phyloP scores from a whole-genome alignment of 2,329 filamentous ascomycete genomes.

The Madurella mycetomatis region DNA sequence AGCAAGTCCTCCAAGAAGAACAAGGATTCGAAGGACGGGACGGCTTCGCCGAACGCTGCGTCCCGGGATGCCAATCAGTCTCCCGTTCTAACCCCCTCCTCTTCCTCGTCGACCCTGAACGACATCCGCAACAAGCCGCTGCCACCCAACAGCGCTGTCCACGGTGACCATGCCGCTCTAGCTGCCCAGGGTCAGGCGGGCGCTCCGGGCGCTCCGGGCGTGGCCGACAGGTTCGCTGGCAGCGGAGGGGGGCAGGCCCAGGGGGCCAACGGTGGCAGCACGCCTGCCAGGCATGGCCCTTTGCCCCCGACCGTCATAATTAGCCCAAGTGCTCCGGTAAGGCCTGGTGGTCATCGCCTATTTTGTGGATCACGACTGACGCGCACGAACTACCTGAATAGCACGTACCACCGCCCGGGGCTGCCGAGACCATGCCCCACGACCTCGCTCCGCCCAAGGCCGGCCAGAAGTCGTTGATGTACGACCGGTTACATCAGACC shows the following conservation, averaged over 20 bases:
- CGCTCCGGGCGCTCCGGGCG: constrained; percentile 30
- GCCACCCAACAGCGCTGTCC: constrained; percentile 50
- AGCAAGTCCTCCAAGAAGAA: constrained; percentile 79
- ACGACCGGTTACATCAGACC: constrained; percentile 84
- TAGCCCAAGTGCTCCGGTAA: constrained; percentile 87
- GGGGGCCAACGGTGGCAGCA: constrained; percentile 51
- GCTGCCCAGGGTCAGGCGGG: constrained; percentile 37
- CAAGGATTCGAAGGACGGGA: constrained; percentile 69
- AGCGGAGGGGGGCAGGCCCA: constrained; percentile 34
- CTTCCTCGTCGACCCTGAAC: constrained; percentile 81
- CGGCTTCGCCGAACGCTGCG: constrained; percentile 68
- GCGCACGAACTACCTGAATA: constrained; percentile 33
- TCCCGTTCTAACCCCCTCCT: constrained; percentile 71
- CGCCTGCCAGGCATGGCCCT: constrained; percentile 58
- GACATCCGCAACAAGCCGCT: constrained; percentile 81
- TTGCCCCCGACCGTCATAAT: constrained; percentile 87
- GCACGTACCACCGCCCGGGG: constrained; percentile 89
- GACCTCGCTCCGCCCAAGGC: constrained; percentile 92
- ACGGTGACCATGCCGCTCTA: constrained; percentile 38
- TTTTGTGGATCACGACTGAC: constrained; percentile 20
- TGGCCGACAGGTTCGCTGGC: constrained; percentile 34
- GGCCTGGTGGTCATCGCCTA: constrained; percentile 33
- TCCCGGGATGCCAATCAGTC: constrained; percentile 57
- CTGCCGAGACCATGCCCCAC: constrained; percentile 95
- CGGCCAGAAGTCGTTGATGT: constrained; percentile 82